Base-by-base conservation (phyloP, 768 basidiomycete genomes). In the Floccularia luteovirens region DNA sequence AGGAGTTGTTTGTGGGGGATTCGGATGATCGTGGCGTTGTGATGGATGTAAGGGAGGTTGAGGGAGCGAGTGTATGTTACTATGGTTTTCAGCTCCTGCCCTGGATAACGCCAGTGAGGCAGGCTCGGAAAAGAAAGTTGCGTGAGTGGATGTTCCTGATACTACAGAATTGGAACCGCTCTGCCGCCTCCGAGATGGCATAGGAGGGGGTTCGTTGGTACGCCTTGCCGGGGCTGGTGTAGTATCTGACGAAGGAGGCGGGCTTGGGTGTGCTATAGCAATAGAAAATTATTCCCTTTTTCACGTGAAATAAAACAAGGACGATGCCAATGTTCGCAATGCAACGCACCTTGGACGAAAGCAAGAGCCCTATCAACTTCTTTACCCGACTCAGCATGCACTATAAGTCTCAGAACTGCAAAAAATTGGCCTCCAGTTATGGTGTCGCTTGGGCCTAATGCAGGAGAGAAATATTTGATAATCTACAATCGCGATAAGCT, bases 341-440 rank as follows among this genome's bases (percentile, higher is more conserved):
- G 20, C 8, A 4, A 59, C 74, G 43, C 48, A 85, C 87, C 79
- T 66, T 90, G 87, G 1, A 82, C 70, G 47, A 90, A 90, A 0
- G 81, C 84, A 21, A 89, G 68, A 5, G 65, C 64, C 31, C 77
- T 63, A 43, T 89, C 84, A 1, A 84, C 57, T 5, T 74, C 69
- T 42, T 72, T 75, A 8, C 84, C 83, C 11, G 60, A 63, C 49
- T 75, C 69, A 24, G 65, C 73, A 40, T 89, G 85, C 5, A 74
- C 56, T 1, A 82, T 72, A 2, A 90, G 73, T 28, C 87, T 62
- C 17, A 87, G 61, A 0, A 72, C 78, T 5, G 85, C 85, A 49
- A 89, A 89, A 54, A 89, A 85, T 49, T 90, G 81, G 12, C 81
- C 79, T 1, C 79, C 78, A 7, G 68, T 66, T 24, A 90, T 62